Evolutionary conservation across 2,329 filamentous ascomycete genomes (phyloP).

Genomic region (Arthroderma sp.): DNA sequence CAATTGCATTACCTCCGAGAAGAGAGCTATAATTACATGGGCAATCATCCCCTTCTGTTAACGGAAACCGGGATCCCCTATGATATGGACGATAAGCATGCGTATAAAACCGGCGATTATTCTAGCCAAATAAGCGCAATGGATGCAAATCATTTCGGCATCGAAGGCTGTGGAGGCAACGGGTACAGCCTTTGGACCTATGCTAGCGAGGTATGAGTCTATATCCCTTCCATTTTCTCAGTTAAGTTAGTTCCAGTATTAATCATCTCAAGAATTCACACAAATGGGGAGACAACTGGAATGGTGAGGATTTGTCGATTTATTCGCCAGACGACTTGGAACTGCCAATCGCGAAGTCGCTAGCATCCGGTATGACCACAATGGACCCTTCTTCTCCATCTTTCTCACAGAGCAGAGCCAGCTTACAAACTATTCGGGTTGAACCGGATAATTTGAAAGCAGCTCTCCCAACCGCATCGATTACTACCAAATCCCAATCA

Average conservation of each 20-base stretch:
- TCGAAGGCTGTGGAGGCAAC: slow-evolving; percentile 72
- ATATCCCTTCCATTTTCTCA: not conserved
- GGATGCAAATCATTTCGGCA: slow-evolving; percentile 88
- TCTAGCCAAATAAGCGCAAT: slow-evolving; percentile 82
- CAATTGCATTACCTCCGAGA: slow-evolving; percentile 72
- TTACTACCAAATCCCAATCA: slow-evolving; percentile 46
- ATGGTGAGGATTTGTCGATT: slow-evolving; percentile 91
- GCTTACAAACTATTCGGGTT: slow-evolving; percentile 40
- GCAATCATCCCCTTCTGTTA: slow-evolving; percentile 75
- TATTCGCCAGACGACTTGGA: slow-evolving; percentile 70
- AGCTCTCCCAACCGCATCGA: slow-evolving; percentile 46
- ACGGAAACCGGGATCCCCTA: slow-evolving; percentile 97
- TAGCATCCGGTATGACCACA: slow-evolving; percentile 28
- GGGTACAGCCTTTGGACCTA: slow-evolving; percentile 90
- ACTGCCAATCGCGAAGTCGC: slow-evolving; percentile 30
- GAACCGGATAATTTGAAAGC: slow-evolving; percentile 65
- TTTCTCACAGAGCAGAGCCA: slow-evolving; percentile 42
- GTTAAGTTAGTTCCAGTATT: slow-evolving; percentile 15
- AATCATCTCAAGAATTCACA: slow-evolving; percentile 57
- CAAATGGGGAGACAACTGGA: slow-evolving; percentile 86
- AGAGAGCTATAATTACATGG: slow-evolving; percentile 80
- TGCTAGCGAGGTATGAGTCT: slow-evolving; percentile 49
- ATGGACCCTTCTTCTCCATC: slow-evolving; percentile 37
- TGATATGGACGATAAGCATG: slow-evolving; percentile 94
- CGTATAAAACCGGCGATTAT: slow-evolving; percentile 92